Base-by-base conservation (phyloP, 495 filamentous ascomycete species). In the Articulospora tetracladia region DNA sequence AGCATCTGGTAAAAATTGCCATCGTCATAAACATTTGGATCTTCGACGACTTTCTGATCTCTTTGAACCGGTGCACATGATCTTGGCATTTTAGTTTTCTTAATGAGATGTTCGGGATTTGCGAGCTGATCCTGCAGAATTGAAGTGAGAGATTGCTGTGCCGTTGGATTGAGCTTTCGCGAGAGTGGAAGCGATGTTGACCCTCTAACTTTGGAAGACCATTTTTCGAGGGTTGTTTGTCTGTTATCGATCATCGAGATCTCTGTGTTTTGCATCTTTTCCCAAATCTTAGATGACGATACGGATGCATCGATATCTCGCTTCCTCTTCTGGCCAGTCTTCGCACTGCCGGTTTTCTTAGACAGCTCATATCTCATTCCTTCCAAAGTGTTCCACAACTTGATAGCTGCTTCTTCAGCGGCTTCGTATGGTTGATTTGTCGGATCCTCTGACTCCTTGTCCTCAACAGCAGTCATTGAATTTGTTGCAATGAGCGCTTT, bases 1-100 rank as follows among this genome's bases (percentile, higher is more conserved):
- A 96, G 80, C 8, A 91, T 79, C 68, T 94, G 89, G 77, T 98
- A 98, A 74, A 98, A 96, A 69, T 92, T 85, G 8, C 89, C 88
- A 67, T 98, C 94, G 66, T 98, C 93, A 75, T 92, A 98, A 68
- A 96, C 82, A 3, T 76, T 65, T 12, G 61, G 61, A 59, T 80
- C 78, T 64, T 83, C 78, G 4, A 76, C 75, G 10, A 79, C 62
- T 61, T 80, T 81, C 39, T 71, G 70, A 11, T 80, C 73, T 19
- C 81, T 76, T 65, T 91, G 88, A 0, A 82, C 65, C 0, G 89
- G 90, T 4, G 90, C 90, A 66, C 88, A 91, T 1, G 86, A 88
- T 23, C 89, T 80, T 12, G 89, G 86, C 0, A 79, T 82, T 8
- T 77, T 80, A 53, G 91, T 85, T 66, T 86, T 73, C 67, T 78